These are phyloP conservation scores for Exophiala oligosperma DNA, from an alignment of 2,329 filamentous ascomycete species.

Conservation along the genomic window DNA sequence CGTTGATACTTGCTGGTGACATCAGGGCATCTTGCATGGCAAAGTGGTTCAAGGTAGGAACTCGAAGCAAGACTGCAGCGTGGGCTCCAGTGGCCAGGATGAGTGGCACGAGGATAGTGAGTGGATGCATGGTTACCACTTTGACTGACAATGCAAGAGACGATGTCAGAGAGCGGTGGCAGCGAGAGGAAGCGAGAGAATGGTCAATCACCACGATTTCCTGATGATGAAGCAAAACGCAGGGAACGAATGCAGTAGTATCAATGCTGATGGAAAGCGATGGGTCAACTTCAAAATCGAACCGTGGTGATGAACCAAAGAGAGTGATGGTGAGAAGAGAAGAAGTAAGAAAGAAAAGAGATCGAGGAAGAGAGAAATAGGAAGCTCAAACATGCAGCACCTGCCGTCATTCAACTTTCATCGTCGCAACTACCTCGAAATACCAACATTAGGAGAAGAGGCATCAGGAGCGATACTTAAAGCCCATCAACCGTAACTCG, in stretches of 20 bases:
- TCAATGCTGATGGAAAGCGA: conserved; percentile 3
- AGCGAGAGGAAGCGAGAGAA: not conserved
- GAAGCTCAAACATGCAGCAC: not conserved
- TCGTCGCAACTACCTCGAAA: not conserved
- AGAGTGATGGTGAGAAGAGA: not conserved
- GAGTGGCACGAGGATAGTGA: not conserved
- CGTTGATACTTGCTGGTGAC: conserved; percentile 12
- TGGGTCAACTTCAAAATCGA: not conserved
- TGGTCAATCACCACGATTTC: not conserved
- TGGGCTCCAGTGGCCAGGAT: not conserved
- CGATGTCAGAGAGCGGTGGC: not conserved
- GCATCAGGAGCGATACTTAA: not conserved
- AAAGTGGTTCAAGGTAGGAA: not conserved
- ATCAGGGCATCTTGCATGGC: not conserved
- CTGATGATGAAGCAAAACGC: not conserved
- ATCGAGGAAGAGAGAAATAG: not conserved
- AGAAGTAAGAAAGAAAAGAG: conserved; percentile 5
- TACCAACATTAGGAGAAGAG: not conserved
- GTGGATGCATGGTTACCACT: not conserved
- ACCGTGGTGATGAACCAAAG: not conserved
- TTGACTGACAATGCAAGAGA: not conserved
- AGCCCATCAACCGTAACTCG: not conserved
- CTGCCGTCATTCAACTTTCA: not conserved
- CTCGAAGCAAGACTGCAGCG: not conserved
- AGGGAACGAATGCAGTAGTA: conserved; percentile 2